Conservation (phyloP, 2,329 filamentous ascomycete genomes). For the Neurospora crassa region DNA sequence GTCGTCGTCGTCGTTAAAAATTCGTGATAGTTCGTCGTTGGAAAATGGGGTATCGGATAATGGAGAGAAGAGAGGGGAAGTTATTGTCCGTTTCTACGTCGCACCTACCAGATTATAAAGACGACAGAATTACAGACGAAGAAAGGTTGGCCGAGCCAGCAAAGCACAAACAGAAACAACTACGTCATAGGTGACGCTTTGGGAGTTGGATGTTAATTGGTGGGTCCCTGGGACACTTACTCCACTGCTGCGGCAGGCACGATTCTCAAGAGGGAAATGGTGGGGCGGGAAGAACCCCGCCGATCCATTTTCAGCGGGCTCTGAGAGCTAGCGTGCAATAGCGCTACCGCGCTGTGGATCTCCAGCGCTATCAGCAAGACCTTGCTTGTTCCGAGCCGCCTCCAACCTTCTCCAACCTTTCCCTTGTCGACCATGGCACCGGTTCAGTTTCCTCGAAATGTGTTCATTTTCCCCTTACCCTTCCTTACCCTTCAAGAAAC, state of each 20-base stretch:
- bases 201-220: neutral
- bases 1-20: neutral
- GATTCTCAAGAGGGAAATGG: neutral
- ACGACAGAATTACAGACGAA: neutral
- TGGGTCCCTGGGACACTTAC: neutral
- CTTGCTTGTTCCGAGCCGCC: neutral
- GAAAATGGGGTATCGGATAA: neutral
- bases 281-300: neutral
- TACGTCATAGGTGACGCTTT: conserved; percentile 18
- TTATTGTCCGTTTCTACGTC: neutral
- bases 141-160: neutral
- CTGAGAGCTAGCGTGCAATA: neutral
- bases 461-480: neutral
- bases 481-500: neutral
- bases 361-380: neutral
- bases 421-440: neutral
- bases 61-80: neutral
- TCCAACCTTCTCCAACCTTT: no score
- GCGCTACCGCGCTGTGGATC: neutral
- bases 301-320: neutral
- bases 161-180: conserved; percentile 1
- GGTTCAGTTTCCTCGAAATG: neutral
- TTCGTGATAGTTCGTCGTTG: neutral
- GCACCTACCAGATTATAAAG: neutral
- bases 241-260: neutral